A percentile compares a stretch with the other conserved stretches of the same genome.
Evolutionary conservation across 139 green algal genomes (phyloP).

Genomic region (Deuterostichococcus epilithicus): DNA sequence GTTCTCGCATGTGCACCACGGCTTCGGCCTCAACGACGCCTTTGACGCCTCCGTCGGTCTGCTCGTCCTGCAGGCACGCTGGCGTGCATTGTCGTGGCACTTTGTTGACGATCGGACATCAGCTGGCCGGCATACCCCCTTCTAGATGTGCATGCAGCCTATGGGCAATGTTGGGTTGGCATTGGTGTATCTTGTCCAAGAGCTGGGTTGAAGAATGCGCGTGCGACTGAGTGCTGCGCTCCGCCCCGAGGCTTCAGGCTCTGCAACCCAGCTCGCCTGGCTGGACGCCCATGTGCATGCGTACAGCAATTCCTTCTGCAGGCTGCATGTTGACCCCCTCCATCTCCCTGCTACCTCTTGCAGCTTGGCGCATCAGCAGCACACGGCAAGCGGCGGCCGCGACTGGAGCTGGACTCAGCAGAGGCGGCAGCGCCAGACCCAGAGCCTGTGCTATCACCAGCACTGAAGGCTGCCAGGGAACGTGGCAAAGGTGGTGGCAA

Average conservation of each 20-base stretch:
- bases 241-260: too few relatives aligned
- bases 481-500: neutral
- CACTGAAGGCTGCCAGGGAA: neutral
- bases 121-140: neutral
- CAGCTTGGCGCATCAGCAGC: neutral
- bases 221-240: too few relatives aligned
- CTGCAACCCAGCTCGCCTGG: too few relatives aligned
- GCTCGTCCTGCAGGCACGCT: constrained; percentile 31
- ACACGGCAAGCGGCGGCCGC: neutral
- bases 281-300: too few relatives aligned
- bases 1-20: constrained; percentile 38
- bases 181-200: too few relatives aligned
- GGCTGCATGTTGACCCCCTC: too few relatives aligned
- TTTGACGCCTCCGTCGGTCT: constrained; percentile 61
- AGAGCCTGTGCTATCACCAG: neutral
- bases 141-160: too few relatives aligned
- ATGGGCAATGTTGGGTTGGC: too few relatives aligned
- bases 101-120: too few relatives aligned
- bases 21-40: constrained; percentile 75
- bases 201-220: too few relatives aligned
- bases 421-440: neutral
- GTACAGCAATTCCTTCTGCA: too few relatives aligned
- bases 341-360: neutral
- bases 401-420: neutral
- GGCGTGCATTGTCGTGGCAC: neutral